Conservation (phyloP, 805 yeast species). For the Yamadazyma phyllophila region DNA sequence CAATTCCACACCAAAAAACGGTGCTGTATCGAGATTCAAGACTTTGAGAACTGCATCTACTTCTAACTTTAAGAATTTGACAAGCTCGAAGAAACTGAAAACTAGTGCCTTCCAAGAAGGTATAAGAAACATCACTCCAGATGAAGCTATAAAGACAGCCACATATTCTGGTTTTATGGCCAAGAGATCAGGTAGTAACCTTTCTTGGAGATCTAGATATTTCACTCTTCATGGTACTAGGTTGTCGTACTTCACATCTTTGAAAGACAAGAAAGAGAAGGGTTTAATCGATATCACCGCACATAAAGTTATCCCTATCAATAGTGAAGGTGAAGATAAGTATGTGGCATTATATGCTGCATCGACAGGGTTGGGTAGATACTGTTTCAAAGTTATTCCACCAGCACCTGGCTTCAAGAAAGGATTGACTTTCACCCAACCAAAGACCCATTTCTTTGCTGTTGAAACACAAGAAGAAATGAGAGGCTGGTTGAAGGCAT, state of each 20-base stretch:
- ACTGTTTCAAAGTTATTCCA: constrained; percentile 88
- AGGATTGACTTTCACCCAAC: constrained; percentile 95
- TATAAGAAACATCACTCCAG: constrained; percentile 69
- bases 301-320: constrained; percentile 79
- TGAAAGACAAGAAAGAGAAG: constrained; percentile 78
- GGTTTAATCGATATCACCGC: constrained; percentile 96
- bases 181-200: constrained; percentile 74
- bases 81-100: constrained; percentile 54
- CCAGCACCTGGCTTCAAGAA: constrained; percentile 97
- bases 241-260: constrained; percentile 77
- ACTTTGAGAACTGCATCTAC: constrained; percentile 54
- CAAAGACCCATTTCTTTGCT: constrained; percentile 93
- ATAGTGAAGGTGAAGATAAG: constrained; percentile 56
- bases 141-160: constrained; percentile 73
- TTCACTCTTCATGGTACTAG: constrained; percentile 92
- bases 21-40: constrained; percentile 42
- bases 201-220: constrained; percentile 86
- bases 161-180: constrained; percentile 94
- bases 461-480: constrained; percentile 88
- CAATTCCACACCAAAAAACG: constrained; percentile 11
- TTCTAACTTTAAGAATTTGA: constrained; percentile 45
- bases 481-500: constrained; percentile 93
- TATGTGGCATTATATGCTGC: constrained; percentile 87
- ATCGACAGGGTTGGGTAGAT: constrained; percentile 89
- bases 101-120: constrained; percentile 90